These are phyloP conservation scores for Kernera saxatilis DNA, from an alignment of 345 rosid species.

Conservation along the genomic window DNA sequence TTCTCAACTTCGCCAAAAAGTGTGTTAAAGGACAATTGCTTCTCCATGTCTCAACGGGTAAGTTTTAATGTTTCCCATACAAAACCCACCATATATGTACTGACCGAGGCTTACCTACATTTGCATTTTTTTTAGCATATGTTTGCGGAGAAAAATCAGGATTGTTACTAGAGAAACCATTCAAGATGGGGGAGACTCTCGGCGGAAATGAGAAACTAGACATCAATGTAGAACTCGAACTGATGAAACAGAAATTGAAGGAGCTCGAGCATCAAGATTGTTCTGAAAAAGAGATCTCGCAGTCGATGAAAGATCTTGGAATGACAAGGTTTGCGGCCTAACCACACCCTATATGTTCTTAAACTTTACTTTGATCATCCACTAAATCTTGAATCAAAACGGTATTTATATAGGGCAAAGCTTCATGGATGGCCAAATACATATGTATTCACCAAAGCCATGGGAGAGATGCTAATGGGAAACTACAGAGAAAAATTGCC, in stretches of 20 bases:
- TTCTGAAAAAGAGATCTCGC: slow-evolving; percentile 19
- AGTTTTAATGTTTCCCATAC: background rate
- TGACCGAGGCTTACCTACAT: background rate
- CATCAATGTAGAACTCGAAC: slow-evolving; percentile 16
- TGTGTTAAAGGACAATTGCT: slow-evolving; percentile 26
- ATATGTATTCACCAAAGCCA: slow-evolving; percentile 74
- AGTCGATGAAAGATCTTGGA: slow-evolving; percentile 36
- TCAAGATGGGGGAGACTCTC: slow-evolving; percentile 29
- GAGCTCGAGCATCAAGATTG: slow-evolving; percentile 18
- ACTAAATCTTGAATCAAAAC: background rate
- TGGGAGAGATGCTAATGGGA: slow-evolving; percentile 80
- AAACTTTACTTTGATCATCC: background rate
- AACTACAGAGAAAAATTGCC: slow-evolving; percentile 45
- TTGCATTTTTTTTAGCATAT: slow-evolving; percentile 21
- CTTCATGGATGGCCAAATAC: slow-evolving; percentile 83
- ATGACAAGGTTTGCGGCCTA: slow-evolving; percentile 21
- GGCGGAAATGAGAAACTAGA: slow-evolving; percentile 15
- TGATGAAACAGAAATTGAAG: slow-evolving; percentile 29
- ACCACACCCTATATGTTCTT: background rate
- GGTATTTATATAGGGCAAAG: slow-evolving; percentile 43
- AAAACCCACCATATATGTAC: background rate
- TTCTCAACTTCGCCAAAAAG: slow-evolving; percentile 32
- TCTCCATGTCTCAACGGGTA: slow-evolving; percentile 41
- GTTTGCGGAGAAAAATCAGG: slow-evolving; percentile 25
- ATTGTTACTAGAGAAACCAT: slow-evolving; percentile 27